These are phyloP conservation scores for Ophiostoma novo-ulmi DNA, from an alignment of 2,329 filamentous ascomycete species.

Conservation along the genomic window DNA sequence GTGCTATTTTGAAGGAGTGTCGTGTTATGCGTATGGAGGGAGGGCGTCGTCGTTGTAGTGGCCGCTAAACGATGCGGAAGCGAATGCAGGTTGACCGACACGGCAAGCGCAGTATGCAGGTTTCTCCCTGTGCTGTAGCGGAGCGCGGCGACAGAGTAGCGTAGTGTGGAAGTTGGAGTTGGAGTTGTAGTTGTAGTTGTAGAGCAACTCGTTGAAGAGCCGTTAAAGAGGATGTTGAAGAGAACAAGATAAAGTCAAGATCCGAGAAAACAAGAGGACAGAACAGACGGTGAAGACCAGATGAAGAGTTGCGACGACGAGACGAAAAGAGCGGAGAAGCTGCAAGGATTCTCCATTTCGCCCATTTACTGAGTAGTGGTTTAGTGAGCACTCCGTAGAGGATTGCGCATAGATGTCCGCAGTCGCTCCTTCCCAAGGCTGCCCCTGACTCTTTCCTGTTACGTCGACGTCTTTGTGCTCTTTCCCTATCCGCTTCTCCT, in stretches of 20 bases:
- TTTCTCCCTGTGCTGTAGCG: background rate
- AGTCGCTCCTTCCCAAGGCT: background rate
- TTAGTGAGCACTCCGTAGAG: background rate
- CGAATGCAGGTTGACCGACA: background rate
- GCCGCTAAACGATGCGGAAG: background rate
- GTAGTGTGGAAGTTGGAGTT: background rate
- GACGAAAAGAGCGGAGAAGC: background rate
- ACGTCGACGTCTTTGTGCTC: background rate
- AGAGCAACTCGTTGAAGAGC: background rate
- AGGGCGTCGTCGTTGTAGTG: background rate
- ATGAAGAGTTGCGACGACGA: background rate
- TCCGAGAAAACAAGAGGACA: no score
- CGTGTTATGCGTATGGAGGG: background rate
- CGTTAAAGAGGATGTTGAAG: background rate
- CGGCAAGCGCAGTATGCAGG: slow-evolving; percentile 10
- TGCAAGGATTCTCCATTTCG: background rate
- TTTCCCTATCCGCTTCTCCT: background rate
- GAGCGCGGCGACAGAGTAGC: background rate
- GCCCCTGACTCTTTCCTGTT: slow-evolving; percentile 14
- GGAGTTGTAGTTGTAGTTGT: background rate
- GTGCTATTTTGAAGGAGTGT: background rate
- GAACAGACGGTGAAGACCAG: background rate
- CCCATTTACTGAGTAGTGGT: background rate
- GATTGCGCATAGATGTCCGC: background rate
- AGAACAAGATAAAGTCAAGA: background rate